Evolutionary conservation across 441 rosid genomes (phyloP).

Genomic region (Erodium texanum): DNA sequence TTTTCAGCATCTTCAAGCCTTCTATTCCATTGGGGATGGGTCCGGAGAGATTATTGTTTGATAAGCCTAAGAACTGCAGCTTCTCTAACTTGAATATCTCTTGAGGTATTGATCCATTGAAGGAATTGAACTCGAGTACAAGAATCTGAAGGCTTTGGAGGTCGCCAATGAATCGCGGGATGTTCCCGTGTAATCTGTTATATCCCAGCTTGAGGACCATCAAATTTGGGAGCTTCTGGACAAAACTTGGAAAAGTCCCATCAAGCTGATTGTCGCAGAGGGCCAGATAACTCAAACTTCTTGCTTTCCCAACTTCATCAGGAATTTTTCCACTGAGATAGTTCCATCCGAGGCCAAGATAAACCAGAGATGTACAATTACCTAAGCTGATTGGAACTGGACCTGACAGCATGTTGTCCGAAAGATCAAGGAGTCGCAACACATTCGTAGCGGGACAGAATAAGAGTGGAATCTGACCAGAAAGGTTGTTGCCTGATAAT

Average conservation of each 20-base stretch:
- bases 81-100: conserved; percentile 8
- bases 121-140: conserved; percentile 7
- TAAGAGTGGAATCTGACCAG: conserved; percentile 5
- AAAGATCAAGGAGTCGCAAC: conserved; percentile 7
- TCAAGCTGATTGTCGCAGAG: conserved; percentile 1
- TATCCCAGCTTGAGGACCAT: conserved; percentile 9
- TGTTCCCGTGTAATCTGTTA: neutral
- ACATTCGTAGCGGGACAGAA: conserved; percentile 5
- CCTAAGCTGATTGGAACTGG: conserved; percentile 2
- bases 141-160: conserved; percentile 7
- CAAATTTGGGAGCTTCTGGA: conserved; percentile 9
- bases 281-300: conserved; percentile 10
- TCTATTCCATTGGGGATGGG: conserved; percentile 11
- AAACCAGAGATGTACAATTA: conserved; percentile 8
- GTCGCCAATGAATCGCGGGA: conserved; percentile 12
- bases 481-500: conserved; percentile 11
- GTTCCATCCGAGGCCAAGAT: conserved; percentile 8
- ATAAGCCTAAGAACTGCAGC: conserved; percentile 11
- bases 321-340: conserved; percentile 5
- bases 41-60: conserved; percentile 9
- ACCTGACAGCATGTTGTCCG: conserved; percentile 8
- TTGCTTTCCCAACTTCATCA: neutral
- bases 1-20: neutral
- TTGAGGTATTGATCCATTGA: conserved; percentile 9
- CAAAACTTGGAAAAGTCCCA: conserved; percentile 6